Base-by-base conservation (phyloP, 75 land plant genomes). In the Selaginella moellendorffii region DNA sequence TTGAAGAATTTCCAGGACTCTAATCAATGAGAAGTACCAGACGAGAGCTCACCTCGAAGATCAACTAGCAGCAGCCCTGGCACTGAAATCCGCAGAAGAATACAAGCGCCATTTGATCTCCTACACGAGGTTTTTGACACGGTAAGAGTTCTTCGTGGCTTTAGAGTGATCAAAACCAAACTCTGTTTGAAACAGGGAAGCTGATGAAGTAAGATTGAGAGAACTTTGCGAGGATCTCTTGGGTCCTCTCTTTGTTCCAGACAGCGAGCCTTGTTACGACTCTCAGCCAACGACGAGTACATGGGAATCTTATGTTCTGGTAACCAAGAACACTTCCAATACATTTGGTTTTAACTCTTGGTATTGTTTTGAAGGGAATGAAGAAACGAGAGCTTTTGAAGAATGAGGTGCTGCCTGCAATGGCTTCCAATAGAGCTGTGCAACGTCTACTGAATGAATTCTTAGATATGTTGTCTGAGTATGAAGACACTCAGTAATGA, bases 1-100 rank as follows among this genome's bases (percentile, higher is more conserved):
- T n/a, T n/a, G n/a, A n/a, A n/a, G n/a, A n/a, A n/a, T n/a, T n/a
- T 70, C 2, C 42, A 23, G 62, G 30, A 28, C 14, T 8, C 21
- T 77, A 26, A 79, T 75, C 52, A 88, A 88, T 69, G 97, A 91
- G 65, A 85, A 77, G 30, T 73, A 80, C 63, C 93, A 88, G 76
- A 91, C 95, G 28, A 82, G 97, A 56, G 96, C 89, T 60, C 97
- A 92, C 66, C 71, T 92, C 53, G 97, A 92, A 64, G 71, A 82
- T 36, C 96, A 85, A 68, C 30, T 92, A 69, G 89, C 90, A 69
- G 81, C 97, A 0, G 62, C 97, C 12, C 29, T 85, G 69, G 96
- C 90, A 28, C 72, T 92, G 68, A 77, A 83, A 67, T 92, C 97
- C 30, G 70, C 85, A 17, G 74, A 69, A 54, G 97, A 92, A 65